Evolutionary conservation across 768 basidiomycete species (phyloP).

Genomic region (Mycena rosella): DNA sequence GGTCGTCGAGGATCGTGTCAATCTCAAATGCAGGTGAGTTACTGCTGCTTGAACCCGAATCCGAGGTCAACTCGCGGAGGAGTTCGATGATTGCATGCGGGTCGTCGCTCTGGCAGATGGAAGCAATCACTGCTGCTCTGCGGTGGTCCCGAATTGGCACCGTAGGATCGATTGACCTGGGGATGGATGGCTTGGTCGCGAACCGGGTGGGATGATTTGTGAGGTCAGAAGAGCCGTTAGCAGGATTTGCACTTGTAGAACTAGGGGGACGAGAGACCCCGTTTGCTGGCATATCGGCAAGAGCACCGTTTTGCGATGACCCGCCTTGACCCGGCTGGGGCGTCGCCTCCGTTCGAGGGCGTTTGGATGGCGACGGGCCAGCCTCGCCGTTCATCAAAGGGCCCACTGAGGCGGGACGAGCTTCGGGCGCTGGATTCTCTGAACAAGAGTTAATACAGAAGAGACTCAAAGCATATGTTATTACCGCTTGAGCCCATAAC

Average conservation of each 20-base stretch:
- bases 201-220: constrained; percentile 68
- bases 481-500: constrained; percentile 42
- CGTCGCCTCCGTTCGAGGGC: constrained; percentile 69
- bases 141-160: constrained; percentile 67
- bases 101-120: constrained; percentile 80
- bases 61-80: constrained; percentile 72
- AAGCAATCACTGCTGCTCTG: constrained; percentile 71
- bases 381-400: constrained; percentile 68
- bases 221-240: constrained; percentile 54
- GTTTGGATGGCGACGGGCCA: constrained; percentile 79
- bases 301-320: constrained; percentile 47
- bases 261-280: constrained; percentile 64
- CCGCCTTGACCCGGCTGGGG: constrained; percentile 51
- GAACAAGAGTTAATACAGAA: constrained; percentile 38
- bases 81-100: constrained; percentile 70
- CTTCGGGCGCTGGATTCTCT: constrained; percentile 64
- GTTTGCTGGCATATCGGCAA: constrained; percentile 52
- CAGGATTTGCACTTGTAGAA: constrained; percentile 57
- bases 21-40: constrained; percentile 63
- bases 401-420: constrained; percentile 64
- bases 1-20: constrained; percentile 92
- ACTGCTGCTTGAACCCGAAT: constrained; percentile 47
- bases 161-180: constrained; percentile 65
- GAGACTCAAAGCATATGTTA: constrained; percentile 37
- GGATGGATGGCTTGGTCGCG: constrained; percentile 72